Evolutionary conservation across 768 basidiomycete species (phyloP), one percentile per base, ranked within the genome.

Genomic region (Dacryopinax spathularia): DNA sequence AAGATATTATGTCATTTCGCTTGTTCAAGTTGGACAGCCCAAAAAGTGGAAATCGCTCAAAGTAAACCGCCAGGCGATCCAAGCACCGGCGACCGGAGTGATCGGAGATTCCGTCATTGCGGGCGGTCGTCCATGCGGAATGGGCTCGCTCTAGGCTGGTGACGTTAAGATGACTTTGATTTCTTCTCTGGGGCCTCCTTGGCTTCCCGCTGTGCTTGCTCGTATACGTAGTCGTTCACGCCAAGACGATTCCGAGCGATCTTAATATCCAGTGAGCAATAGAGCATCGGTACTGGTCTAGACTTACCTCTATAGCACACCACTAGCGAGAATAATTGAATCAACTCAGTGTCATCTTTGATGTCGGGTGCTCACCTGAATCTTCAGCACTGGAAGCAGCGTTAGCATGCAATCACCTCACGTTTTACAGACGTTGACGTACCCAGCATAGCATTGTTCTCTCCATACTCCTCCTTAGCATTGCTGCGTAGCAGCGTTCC

Each of bases 401-500:
- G 13, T 18, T 3, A 37, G 5, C 35, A 13, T 18, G 2, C 25
- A 62, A 36, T 12, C 27, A 61, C 10, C 7, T 18, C 7, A 1
- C 1, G 20, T 60, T 10, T n/a, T 33, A 16, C 39, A 48, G 20
- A 33, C 31, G 18, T 9, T 7, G 33, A 72, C 81, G 20, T 71
- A 89, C 93, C 94, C 71, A 99, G 93, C 67, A 97, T 95, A 5
- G 92, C 89, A 77, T 98, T 99, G 33, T 79, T 81, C 78, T 98
- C 88, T 12, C 82, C 84, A 73, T 98, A 99, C 72, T 94, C 91
- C 63, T 82, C 79, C 59, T 77, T 78, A 35, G 87, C 81, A 70
- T 96, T 83, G 56, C 82, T 86, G 60, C 96, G 83, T 67, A 99
- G 87, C 68, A 99, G 78, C 1, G 91, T 97, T 20, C 96, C 96